Evolutionary conservation across 2,329 filamentous ascomycete genomes (phyloP), one percentile per base, ranked within the genome.

Genomic region (Microdochium bolleyi): DNA sequence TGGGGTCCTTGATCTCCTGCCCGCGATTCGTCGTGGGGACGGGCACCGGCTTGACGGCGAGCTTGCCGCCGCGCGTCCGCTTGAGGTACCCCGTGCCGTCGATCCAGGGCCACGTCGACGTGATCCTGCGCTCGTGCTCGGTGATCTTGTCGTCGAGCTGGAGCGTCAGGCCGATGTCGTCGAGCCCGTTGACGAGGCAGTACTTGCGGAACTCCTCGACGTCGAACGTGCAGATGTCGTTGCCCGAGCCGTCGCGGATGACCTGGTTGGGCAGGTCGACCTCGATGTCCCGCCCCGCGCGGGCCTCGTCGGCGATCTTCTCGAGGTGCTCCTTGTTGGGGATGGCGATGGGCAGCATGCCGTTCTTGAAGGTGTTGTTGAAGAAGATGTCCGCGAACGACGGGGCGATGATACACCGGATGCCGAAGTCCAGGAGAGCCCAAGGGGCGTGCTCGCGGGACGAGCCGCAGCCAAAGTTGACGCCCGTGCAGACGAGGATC

Each of bases 331-430:
- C 75, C 58, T 83, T 72, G 68, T 92, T 83, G 30, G 79, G 74
- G 65, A 97, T 87, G 54, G 79, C 73, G 56, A 97, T 83, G 49
- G 92, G 92, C 57, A 97, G 77, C 94, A 97, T 97, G 75, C 92
- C 92, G 76, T 99, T 99, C 81, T 99, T 97, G 82, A 96, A 97
- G n/a, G 88, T 94, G 78, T 99, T 99, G 83, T 96, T 96, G 83
- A 92, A 95, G 83, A 96, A 96, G 70, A 99, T 99, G 66, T 95
- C 90, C 54, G 62, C 75, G 56, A 80, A 83, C 1, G 88, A 92
- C 1, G 90, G 89, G 1, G 92, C 94, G 61, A 97, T 95, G 64
- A 97, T 80, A 68, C 87, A 92, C 67, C 87, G 89, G 74, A 99
- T 96, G 60, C 94, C 94, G 62, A 97, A 97, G 73, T 97, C 94